Percentiles rank a stretch among this genome's conserved stretches.
phyloP scores from a whole-genome alignment of 2,329 filamentous ascomycete species.

The Myriosclerotinia scirpicola region DNA sequence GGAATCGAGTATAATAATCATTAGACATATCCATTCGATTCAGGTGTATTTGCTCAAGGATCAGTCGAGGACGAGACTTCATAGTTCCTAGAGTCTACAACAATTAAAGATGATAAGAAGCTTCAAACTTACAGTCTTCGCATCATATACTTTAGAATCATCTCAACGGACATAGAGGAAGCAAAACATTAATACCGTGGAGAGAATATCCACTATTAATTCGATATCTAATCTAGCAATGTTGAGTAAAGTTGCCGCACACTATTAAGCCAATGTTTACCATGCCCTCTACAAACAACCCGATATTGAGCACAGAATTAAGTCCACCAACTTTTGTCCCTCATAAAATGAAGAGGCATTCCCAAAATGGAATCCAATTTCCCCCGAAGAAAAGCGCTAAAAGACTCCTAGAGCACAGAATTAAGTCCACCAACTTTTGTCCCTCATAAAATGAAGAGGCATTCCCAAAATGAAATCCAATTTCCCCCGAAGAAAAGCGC shows the following conservation, averaged over 20 bases:
- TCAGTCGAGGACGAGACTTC: no score
- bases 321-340: background rate
- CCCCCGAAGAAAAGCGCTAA: background rate
- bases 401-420: background rate
- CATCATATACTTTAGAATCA: background rate
- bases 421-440: background rate
- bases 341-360: background rate
- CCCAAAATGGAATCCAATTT: accelerated
- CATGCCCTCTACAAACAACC: background rate
- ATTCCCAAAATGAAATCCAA: no score
- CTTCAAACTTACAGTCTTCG: no score
- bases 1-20: no score
- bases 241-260: background rate
- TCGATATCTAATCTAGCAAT: background rate
- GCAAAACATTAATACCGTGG: background rate
- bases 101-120: no score
- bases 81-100: no score
- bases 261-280: background rate
- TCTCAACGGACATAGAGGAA: background rate
- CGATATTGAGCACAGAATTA: background rate
- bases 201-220: background rate
- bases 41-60: no score
- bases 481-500: background rate
- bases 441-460: background rate
- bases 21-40: no score